Conservation (phyloP, 371 early-diverging fungal species). For the Coemansia sp. region DNA sequence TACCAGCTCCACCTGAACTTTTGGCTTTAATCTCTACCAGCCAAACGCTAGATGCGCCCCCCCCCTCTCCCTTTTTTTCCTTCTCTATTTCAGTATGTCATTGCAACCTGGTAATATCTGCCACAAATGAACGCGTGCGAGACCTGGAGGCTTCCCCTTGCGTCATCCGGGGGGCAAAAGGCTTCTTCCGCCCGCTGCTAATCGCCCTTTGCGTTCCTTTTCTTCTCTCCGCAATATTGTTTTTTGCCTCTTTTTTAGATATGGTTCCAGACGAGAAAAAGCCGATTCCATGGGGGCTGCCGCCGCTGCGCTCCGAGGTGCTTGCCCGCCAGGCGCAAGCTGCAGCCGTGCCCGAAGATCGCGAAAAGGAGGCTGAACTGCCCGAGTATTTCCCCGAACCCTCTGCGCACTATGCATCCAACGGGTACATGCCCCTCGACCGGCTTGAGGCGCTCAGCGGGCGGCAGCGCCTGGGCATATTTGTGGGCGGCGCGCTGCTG, state of each 20-base stretch:
- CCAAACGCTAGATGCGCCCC: neutral
- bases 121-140: neutral
- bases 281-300: slow-evolving; percentile 42
- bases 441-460: neutral
- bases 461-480: neutral
- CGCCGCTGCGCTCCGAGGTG: slow-evolving; percentile 39
- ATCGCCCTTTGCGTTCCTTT: neutral
- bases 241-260: neutral
- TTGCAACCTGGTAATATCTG: neutral
- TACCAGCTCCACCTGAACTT: neutral
- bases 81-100: neutral
- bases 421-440: slow-evolving; percentile 13
- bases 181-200: no score
- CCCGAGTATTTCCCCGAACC: neutral
- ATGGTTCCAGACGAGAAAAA: slow-evolving; percentile 47
- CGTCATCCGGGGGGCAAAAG: no score
- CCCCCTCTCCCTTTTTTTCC: neutral
- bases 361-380: neutral
- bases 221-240: neutral
- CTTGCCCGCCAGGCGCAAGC: slow-evolving; percentile 13
- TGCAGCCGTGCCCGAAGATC: neutral
- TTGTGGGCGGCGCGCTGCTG: neutral
- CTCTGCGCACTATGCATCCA: neutral
- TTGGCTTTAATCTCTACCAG: neutral
- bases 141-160: no score